These are phyloP conservation scores for Aspergillus uvarum DNA, from an alignment of 2,329 filamentous ascomycete genomes.

Conservation along the genomic window DNA sequence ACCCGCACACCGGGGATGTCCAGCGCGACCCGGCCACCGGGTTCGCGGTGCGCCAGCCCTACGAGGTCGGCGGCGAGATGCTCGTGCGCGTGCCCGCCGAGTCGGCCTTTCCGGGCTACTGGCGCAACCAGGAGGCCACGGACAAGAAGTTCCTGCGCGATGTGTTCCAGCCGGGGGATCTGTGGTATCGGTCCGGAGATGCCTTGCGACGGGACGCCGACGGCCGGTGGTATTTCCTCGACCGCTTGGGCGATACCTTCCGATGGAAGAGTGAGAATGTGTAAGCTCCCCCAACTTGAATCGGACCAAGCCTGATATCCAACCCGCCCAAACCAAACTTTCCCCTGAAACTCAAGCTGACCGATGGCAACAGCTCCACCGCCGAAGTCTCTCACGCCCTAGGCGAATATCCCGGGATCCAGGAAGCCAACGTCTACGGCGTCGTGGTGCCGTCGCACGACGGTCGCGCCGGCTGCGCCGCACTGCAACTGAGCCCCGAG, in stretches of 20 bases:
- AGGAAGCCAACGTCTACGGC: constrained; percentile 70
- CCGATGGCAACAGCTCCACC: constrained; percentile 42
- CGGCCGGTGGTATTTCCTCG: constrained; percentile 68
- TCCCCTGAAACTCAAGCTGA: background rate
- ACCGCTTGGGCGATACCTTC: constrained; percentile 71
- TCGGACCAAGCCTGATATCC: no score
- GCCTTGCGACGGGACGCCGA: constrained; percentile 61
- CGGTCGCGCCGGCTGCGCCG: constrained; percentile 65
- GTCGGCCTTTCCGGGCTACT: constrained; percentile 67
- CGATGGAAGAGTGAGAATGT: constrained; percentile 73
- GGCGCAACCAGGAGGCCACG: constrained; percentile 66
- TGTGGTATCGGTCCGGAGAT: constrained; percentile 69
- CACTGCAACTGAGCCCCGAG: constrained; percentile 54
- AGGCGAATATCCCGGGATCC: constrained; percentile 57
- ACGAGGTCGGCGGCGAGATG: constrained; percentile 73
- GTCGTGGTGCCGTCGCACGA: constrained; percentile 65
- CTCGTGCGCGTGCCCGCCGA: constrained; percentile 62
- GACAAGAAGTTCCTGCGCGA: constrained; percentile 64
- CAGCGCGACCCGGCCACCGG: constrained; percentile 66
- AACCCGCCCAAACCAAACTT: background rate
- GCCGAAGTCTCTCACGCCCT: constrained; percentile 66
- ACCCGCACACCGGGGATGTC: constrained; percentile 67
- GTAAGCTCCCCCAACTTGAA: constrained; percentile 27
- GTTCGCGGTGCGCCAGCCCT: constrained; percentile 62
- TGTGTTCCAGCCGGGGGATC: constrained; percentile 66